Evolutionary conservation across 345 rosid species (phyloP).

Genomic region (Dovyalis caffra): DNA sequence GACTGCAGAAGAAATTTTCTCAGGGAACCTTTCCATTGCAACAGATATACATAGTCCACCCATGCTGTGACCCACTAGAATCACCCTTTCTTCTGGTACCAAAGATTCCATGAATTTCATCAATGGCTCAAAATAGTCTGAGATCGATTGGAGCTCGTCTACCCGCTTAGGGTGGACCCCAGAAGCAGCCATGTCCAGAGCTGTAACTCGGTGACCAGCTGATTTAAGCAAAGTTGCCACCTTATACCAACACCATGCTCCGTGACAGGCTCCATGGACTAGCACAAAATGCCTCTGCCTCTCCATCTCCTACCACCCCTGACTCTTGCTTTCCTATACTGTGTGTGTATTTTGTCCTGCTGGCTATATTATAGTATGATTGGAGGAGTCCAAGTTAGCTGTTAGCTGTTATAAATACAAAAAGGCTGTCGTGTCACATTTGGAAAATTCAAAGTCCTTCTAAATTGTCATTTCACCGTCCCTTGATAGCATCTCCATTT

Average conservation of each 20-base stretch:
- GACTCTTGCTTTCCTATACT: not conserved
- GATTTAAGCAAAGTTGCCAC: constrained; percentile 21
- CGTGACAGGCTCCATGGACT: constrained; percentile 30
- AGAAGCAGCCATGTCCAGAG: constrained; percentile 34
- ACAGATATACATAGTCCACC: constrained; percentile 34
- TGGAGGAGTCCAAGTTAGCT: not conserved
- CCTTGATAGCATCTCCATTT: too few species aligned
- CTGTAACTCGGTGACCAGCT: constrained; percentile 30
- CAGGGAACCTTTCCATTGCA: constrained; percentile 47
- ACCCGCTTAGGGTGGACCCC: constrained; percentile 29
- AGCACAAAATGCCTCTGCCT: constrained; percentile 23
- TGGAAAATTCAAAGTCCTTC: too few species aligned
- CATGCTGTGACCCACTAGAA: constrained; percentile 42
- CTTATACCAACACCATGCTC: constrained; percentile 46
- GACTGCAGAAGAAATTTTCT: constrained; percentile 32
- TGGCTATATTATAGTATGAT: not conserved
- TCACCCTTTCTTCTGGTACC: constrained; percentile 34
- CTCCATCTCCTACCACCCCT: not conserved
- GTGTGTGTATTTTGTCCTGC: not conserved
- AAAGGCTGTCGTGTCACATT: too few species aligned
- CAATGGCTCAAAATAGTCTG: constrained; percentile 36
- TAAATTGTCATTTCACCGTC: too few species aligned
- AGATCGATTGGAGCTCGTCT: constrained; percentile 20
- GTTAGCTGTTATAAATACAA: too few species aligned
- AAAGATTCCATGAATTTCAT: constrained; percentile 31